Conservation (phyloP, 192 early-diverging fungal species). For the Rhizoclosmatium globosum region DNA sequence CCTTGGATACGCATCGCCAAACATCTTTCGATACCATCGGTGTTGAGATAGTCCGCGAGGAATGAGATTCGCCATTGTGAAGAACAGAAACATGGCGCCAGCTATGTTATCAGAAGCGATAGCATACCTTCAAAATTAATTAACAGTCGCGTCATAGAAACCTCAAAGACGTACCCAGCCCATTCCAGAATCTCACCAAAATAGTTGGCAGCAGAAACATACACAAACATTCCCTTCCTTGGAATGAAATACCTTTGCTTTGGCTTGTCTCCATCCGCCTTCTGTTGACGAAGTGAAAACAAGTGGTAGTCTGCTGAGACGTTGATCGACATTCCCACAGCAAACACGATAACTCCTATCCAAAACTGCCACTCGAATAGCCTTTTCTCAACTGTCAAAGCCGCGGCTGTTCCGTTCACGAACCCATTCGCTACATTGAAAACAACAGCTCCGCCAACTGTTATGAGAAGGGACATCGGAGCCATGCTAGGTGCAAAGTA, state of each 20-base stretch:
- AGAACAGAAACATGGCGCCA: constrained; percentile 37
- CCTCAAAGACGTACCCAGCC: constrained; percentile 29
- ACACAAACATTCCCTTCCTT: constrained; percentile 34
- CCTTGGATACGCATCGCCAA: constrained; percentile 43
- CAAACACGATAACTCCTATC: constrained; percentile 34
- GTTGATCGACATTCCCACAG: constrained; percentile 41
- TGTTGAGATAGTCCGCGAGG: constrained; percentile 46
- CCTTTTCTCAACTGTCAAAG: neutral
- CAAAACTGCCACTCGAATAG: constrained; percentile 18
- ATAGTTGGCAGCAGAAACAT: constrained; percentile 45
- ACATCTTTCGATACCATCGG: constrained; percentile 45
- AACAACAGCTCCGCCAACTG: constrained; percentile 13
- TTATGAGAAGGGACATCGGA: neutral
- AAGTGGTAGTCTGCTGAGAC: constrained; percentile 30
- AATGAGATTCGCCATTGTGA: constrained; percentile 45
- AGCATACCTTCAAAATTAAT: constrained; percentile 27
- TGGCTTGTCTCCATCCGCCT: neutral
- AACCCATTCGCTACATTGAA: constrained; percentile 39
- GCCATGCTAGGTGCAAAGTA: constrained; percentile 34
- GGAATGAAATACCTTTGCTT: constrained; percentile 46
- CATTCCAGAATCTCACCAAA: constrained; percentile 54
- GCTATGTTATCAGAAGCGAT: constrained; percentile 26
- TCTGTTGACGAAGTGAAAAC: constrained; percentile 29
- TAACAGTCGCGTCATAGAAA: neutral
- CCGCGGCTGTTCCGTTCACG: constrained; percentile 23